These are phyloP conservation scores for Elsinoe fawcettii DNA, from an alignment of 2,329 filamentous ascomycete species.

Conservation along the genomic window DNA sequence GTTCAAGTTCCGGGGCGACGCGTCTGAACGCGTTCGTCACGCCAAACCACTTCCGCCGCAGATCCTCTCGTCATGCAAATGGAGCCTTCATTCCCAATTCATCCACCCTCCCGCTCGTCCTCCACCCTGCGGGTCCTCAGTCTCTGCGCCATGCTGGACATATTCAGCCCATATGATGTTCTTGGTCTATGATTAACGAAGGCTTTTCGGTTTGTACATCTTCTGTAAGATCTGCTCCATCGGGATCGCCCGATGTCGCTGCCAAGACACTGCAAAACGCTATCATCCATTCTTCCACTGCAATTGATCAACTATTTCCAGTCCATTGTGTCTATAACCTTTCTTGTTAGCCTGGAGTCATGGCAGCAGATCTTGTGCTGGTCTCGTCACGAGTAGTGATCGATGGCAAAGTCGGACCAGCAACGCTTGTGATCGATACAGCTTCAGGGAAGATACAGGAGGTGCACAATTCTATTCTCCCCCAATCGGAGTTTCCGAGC, in stretches of 20 bases:
- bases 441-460: conserved; percentile 76
- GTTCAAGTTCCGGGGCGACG: conserved; percentile 2
- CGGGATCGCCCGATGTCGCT: conserved; percentile 5
- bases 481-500: conserved; percentile 62
- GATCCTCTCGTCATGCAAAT: not conserved
- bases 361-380: conserved; percentile 47
- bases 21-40: conserved; percentile 6
- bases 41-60: conserved; percentile 11
- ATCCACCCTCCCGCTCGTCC: not conserved
- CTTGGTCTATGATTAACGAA: no score
- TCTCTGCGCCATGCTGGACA: no score
- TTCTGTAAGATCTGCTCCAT: not conserved
- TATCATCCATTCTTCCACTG: not conserved
- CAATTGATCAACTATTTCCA: not conserved
- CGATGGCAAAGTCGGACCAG: conserved; percentile 66
- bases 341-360: not conserved
- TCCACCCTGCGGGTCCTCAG: not conserved
- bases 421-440: conserved; percentile 72
- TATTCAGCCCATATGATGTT: no score
- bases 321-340: not conserved
- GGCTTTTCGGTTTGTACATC: not conserved
- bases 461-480: conserved; percentile 66
- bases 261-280: not conserved
- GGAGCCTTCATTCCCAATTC: not conserved
- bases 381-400: conserved; percentile 78